Percentiles rank a stretch among this genome's conserved stretches.
These are phyloP conservation scores for Leucoagaricus sp. DNA, from an alignment of 1,284 basidiomycete genomes.

Conservation along the genomic window DNA sequence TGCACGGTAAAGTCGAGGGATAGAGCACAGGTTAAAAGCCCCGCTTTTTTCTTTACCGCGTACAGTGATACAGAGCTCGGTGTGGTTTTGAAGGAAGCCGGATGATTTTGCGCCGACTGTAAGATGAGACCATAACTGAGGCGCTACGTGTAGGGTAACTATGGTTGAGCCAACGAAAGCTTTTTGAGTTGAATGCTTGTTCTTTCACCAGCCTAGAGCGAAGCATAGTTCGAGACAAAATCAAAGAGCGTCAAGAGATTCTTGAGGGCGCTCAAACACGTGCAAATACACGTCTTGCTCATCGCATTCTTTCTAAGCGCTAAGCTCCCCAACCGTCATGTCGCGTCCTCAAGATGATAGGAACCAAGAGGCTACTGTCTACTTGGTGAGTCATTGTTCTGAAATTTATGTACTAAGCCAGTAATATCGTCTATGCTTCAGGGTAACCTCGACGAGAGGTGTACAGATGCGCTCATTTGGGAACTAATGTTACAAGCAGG, in stretches of 20 bases:
- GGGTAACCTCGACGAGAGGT: conserved; percentile 97
- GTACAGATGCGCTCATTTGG: conserved; percentile 94
- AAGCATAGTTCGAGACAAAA: background rate
- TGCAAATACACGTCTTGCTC: background rate
- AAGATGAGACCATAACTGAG: too few relatives aligned
- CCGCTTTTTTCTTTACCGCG: too few relatives aligned
- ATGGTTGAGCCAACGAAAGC: background rate
- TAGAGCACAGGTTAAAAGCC: too few relatives aligned
- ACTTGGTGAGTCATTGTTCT: conserved; percentile 62
- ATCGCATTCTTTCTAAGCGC: background rate
- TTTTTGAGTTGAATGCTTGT: too few relatives aligned
- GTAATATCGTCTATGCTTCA: conserved; percentile 31
- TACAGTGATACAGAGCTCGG: too few relatives aligned
- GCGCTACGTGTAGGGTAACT: too few relatives aligned
- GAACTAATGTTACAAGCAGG: conserved; percentile 99
- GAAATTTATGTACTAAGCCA: conserved; percentile 41
- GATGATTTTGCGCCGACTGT: too few relatives aligned
- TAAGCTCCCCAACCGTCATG: conserved; percentile 40
- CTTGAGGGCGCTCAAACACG: background rate
- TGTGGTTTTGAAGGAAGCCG: too few relatives aligned
- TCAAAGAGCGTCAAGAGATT: background rate
- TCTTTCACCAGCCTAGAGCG: too few relatives aligned
- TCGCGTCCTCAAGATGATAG: conserved; percentile 89
- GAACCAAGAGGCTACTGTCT: conserved; percentile 95
- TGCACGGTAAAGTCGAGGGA: too few relatives aligned